A percentile compares a stretch with the other conserved stretches of the same genome.
Evolutionary conservation across 352 stramenopile species (phyloP).

Genomic region (Peronospora belbahrii): DNA sequence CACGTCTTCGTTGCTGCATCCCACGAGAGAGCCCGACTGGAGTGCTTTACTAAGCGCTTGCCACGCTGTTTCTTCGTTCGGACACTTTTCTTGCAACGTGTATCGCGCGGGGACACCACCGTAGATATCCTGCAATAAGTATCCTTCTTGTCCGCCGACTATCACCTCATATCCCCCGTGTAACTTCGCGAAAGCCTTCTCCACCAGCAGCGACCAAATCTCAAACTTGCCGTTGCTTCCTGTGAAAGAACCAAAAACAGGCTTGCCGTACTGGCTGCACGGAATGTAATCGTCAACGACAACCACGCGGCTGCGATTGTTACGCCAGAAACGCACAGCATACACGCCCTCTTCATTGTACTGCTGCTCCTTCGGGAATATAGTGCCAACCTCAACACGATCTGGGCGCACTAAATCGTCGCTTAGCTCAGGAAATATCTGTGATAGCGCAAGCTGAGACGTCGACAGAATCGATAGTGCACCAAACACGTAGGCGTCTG

Average conservation of each 20-base stretch:
- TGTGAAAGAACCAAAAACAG: slow-evolving; percentile 79
- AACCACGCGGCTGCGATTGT: slow-evolving; percentile 75
- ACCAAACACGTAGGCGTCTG: slow-evolving; percentile 74
- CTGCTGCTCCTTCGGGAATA: slow-evolving; percentile 65
- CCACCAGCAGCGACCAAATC: slow-evolving; percentile 89
- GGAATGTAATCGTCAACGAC: slow-evolving; percentile 80
- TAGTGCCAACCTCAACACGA: slow-evolving; percentile 43
- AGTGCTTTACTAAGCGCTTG: slow-evolving; percentile 36
- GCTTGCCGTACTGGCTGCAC: slow-evolving; percentile 77
- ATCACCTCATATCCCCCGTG: slow-evolving; percentile 88
- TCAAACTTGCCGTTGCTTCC: slow-evolving; percentile 81
- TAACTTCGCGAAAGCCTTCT: slow-evolving; percentile 94
- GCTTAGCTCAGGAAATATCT: slow-evolving; percentile 62
- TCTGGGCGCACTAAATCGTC: slow-evolving; percentile 51
- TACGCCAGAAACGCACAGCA: slow-evolving; percentile 77
- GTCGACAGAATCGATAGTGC: slow-evolving; percentile 78
- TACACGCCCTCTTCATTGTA: slow-evolving; percentile 88
- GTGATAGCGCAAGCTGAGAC: slow-evolving; percentile 60
- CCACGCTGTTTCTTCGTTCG: slow-evolving; percentile 54
- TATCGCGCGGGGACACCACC: slow-evolving; percentile 60
- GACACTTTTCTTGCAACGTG: slow-evolving; percentile 57
- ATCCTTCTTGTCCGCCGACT: slow-evolving; percentile 77
- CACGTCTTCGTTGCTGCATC: slow-evolving; percentile 65
- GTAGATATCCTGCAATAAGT: slow-evolving; percentile 70
- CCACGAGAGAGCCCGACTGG: slow-evolving; percentile 55